phyloP scores from a whole-genome alignment of 75 land plant species.

The Larix kaempferi region DNA sequence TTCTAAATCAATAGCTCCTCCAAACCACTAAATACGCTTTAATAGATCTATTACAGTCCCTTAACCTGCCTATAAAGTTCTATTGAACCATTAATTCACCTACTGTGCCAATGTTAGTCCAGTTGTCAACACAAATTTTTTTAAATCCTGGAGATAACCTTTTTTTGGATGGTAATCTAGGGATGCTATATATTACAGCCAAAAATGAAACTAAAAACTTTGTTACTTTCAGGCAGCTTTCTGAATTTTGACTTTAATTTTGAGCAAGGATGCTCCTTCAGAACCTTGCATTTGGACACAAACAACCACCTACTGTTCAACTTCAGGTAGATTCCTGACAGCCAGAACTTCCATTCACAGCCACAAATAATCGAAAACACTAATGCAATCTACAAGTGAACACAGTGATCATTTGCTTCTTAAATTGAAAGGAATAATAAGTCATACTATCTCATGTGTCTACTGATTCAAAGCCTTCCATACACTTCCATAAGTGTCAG shows the following conservation, averaged over 20 bases:
- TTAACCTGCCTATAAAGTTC: no score
- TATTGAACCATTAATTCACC: no score
- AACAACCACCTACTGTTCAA: not conserved
- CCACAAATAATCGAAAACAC: not conserved
- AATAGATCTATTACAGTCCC: no score
- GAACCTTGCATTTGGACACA: not conserved
- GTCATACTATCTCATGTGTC: conserved; percentile 64
- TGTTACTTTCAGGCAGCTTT: not conserved
- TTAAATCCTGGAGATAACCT: not conserved
- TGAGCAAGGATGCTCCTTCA: no score
- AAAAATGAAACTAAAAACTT: not conserved
- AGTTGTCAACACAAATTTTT: no score
- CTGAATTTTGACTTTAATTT: no score
- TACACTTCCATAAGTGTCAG: conserved; percentile 86
- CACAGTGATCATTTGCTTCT: not conserved
- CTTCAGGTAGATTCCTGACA: not conserved
- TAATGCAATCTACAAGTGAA: no score
- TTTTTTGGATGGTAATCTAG: not conserved
- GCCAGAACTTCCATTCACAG: not conserved
- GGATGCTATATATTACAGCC: not conserved
- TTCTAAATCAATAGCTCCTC: no score
- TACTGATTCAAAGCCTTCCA: conserved; percentile 51
- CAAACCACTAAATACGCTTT: no score
- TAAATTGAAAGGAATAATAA: not conserved
- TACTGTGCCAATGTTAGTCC: no score